Evolutionary conservation across 805 yeast species (phyloP), one percentile per base, ranked within the genome.

Genomic region (Wickerhamomyces bovis): DNA sequence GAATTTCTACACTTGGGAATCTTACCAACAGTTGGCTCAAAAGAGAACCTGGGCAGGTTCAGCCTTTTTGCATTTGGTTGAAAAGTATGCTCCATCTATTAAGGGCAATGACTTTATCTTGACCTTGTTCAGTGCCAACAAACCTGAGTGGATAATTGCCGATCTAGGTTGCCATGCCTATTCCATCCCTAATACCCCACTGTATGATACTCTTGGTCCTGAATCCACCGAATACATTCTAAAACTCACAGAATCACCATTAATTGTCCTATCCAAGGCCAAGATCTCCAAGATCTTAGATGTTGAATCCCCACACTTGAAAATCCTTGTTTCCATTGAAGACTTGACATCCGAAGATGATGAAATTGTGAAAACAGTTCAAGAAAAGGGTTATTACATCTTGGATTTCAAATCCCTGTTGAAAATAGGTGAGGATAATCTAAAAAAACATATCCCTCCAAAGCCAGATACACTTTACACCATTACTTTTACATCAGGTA

Each of bases 401-500:
- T 49, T 58, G 38, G 73, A 71, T 49, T 59, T 72, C 26, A 46
- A 58, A 48, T 52, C 65, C 53, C 64, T 76, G 8, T 69, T 70
- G 43, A 53, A 60, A 4, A 49, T 75, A 47, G 79, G 76, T 43
- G 57, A 53, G 50, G 61, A 73, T 48, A 68, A 76, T 41, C 72
- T 77, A 44, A 56, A 62, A 43, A 65, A 73, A 38, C 56, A 62
- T 49, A 57, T 62, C 38, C 77, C 77, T 12, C 85, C 88, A 22
- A 66, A 62, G 1, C 76, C 81, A 1, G 73, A 76, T 15, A 72
- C 76, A 21, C 41, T 75, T 18, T 80, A 78, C 60, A 81, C 89
- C 16, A 76, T 84, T 42, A 78, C 83, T 8, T 83, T 83, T 61
- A 84, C 90, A 2, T 80, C 87, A 0, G 90, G 90, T 28, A 83